phyloP scores from a whole-genome alignment of 2,329 filamentous ascomycete genomes.

The Colletotrichum noveboracense region DNA sequence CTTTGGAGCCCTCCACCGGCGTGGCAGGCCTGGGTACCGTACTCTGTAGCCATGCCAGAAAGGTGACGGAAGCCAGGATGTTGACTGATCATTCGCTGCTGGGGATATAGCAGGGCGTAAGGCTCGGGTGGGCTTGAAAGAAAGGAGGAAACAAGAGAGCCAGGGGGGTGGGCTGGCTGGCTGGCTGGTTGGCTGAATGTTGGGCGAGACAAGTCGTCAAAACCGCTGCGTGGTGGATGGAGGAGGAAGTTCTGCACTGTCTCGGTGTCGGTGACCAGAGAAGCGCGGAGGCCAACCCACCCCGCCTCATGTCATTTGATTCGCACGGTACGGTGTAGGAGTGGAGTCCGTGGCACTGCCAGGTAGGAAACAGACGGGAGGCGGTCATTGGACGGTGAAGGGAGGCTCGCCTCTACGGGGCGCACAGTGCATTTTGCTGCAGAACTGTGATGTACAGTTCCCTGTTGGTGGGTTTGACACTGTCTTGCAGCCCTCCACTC shows the following conservation, averaged over 20 bases:
- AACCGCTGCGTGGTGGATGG: background rate
- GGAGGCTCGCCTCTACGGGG: background rate
- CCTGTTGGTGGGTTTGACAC: background rate
- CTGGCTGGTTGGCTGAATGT: background rate
- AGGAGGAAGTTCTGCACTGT: background rate
- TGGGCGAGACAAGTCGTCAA: background rate
- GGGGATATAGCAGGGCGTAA: background rate
- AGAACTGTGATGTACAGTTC: background rate
- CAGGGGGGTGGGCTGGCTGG: background rate
- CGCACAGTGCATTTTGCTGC: background rate
- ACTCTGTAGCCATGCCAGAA: background rate
- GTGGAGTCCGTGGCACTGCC: background rate
- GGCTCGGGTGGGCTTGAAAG: background rate
- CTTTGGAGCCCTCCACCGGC: background rate
- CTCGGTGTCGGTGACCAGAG: background rate
- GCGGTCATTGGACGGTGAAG: background rate
- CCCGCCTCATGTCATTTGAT: background rate
- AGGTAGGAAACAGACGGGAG: background rate
- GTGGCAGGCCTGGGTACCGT: background rate
- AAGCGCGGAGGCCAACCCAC: background rate
- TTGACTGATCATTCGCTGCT: background rate
- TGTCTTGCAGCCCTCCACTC: background rate
- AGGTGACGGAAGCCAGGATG: background rate
- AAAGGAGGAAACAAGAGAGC: conserved; percentile 17
- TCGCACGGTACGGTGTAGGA: conserved; percentile 15